Evolutionary conservation across 2,329 filamentous ascomycete genomes (phyloP), one percentile per base, ranked within the genome.

Genomic region (Penicillium sp.): DNA sequence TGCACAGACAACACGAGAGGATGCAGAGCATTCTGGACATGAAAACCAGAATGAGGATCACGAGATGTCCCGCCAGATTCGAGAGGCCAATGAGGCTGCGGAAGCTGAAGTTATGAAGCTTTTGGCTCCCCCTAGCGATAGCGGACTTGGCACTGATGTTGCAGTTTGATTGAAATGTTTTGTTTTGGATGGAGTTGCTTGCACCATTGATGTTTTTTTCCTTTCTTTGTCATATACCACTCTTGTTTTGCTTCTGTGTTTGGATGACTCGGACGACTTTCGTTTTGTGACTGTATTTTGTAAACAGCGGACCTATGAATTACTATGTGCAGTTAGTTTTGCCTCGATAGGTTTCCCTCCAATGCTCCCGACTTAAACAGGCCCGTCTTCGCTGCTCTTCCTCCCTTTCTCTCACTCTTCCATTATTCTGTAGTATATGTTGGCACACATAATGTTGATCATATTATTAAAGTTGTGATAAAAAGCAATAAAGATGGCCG

Each of bases 71-170:
- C 58, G 40, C 34, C 55, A 57, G 18, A 55, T 58, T 7, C 46
- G 53, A 10, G 60, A 56, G 31, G 60, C 57, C 25, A 54, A 57
- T 34, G 52, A 53, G 39, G 56, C 54, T 8, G 53, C 63, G 38
- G 61, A 65, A 44, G 63, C 55, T 9, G 60, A 65, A 50, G 58
- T 61, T n/a, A 56, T 62, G 12, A 69, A 69, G 44, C 50, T 71
- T 52, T 63, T 71, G 44, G 65, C 62, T 16, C 64, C 64, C 7
- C 62, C 68, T 35, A 61, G 56, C 54, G 68, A 71, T 51, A 71
- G 66, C 47, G 68, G 64, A 38, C 52, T 70, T 16, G 68, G 66
- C 10, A 61, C 66, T 12, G 68, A 67, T 52, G 50, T 65, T 31
- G 48, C 54, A 12, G 50, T 38, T 41, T 56, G 41, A 46, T 44